A percentile compares a stretch with the other conserved stretches of the same genome.
Evolutionary conservation across 495 filamentous ascomycete species (phyloP).

Genomic region (Glonium stellatum): DNA sequence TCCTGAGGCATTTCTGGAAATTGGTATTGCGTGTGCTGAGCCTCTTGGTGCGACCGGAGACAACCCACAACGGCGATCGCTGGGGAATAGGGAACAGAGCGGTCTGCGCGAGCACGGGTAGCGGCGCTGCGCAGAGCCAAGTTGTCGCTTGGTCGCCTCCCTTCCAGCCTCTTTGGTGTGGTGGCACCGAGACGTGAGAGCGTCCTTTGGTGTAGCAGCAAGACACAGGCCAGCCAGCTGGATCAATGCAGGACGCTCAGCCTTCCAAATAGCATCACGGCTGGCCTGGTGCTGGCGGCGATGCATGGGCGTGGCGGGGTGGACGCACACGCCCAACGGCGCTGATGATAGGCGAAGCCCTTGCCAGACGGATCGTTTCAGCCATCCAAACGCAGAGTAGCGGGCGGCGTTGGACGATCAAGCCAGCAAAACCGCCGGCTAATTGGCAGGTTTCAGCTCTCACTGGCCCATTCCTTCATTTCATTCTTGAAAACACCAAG

Average conservation of each 20-base stretch:
- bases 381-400: not conserved
- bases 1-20: not conserved
- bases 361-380: not conserved
- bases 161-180: not conserved
- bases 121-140: not conserved
- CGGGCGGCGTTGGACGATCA: not conserved
- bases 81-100: no score
- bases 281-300: no score
- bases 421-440: not conserved
- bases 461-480: conserved; percentile 4
- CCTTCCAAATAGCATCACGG: no score
- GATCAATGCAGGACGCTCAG: no score
- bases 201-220: not conserved
- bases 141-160: not conserved
- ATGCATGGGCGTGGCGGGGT: not conserved
- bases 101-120: not conserved
- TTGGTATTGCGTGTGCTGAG: not conserved
- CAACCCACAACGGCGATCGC: not conserved
- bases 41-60: conserved; percentile 3
- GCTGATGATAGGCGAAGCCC: not conserved
- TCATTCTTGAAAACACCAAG: conserved; percentile 3
- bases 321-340: no score
- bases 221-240: no score
- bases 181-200: not conserved
- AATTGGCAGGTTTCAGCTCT: not conserved